Base-by-base conservation (phyloP, 2,329 filamentous ascomycete species). In the Raffaelea ambrosiae region DNA sequence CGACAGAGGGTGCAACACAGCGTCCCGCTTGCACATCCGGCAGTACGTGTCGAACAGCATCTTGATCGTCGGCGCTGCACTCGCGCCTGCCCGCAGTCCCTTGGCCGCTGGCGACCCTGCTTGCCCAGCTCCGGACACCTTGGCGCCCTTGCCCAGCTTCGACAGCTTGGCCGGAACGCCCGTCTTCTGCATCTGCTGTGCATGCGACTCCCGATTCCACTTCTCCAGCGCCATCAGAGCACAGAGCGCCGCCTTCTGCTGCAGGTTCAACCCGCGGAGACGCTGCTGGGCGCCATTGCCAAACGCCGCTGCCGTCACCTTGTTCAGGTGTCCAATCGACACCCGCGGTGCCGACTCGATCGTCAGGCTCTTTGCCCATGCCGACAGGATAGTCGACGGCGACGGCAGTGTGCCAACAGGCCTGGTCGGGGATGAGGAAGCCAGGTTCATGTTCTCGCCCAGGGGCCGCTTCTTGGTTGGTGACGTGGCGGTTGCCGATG, bases 211-310 rank as follows among this genome's bases (percentile, higher is more conserved):
- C 43, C 79, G 73, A 55, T 79, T 84, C 53, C 81, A 81, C 57
- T 85, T 87, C 63, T 96, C 90, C n/a, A 93, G 79, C 3, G 88
- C 88, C 36, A 91, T 76, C 14, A 98, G 73, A 0, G 91, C 81
- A 67, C 93, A 98, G 10, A 98, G 74, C 0, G 91, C 89, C 4
- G 91, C 93, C 64, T 95, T 97, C 65, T 98, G 93, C 62, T 98
- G 94, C 3, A 98, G 75, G 62, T 97, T 98, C 48, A 98, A 78
- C 4, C 83, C 82, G 63, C 86, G 84, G 14, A 98, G 79, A 49
- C 93, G 81, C 57, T 96, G 88, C 13, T 76, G 79, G 1, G 89
- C 86, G 33, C 90, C 90, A 57, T 96, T 91, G 62, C 86, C 88
- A 65, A 98, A 96, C 1, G 88, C 86, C 4, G 88, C 81, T 0